phyloP scores from a whole-genome alignment of 202 grass and related monocot genomes.

The Carex sylvatica region DNA sequence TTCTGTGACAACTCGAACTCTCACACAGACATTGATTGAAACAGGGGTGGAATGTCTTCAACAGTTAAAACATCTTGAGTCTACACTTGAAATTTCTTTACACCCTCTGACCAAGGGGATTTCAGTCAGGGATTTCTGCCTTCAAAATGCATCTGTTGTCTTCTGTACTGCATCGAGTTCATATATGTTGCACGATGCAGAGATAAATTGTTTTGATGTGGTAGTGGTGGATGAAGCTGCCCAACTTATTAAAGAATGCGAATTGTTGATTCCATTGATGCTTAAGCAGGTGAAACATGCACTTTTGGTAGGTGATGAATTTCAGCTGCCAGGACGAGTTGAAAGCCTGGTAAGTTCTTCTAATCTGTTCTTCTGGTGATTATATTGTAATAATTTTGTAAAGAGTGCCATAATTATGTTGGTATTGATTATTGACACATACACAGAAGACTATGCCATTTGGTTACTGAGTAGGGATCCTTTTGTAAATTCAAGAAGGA shows the following conservation, averaged over 20 bases:
- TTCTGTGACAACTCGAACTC: background rate
- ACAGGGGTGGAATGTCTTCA: conserved; percentile 36
- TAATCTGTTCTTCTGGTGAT: background rate
- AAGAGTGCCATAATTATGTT: background rate
- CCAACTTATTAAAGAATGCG: conserved; percentile 66
- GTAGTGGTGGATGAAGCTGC: conserved; percentile 80
- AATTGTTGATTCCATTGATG: conserved; percentile 59
- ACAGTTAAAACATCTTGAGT: conserved; percentile 40
- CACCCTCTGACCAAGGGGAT: conserved; percentile 24
- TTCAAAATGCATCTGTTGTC: conserved; percentile 49
- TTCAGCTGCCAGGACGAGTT: conserved; percentile 55
- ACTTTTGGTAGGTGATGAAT: conserved; percentile 73
- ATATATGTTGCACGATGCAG: conserved; percentile 44
- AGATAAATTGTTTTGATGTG: conserved; percentile 42
- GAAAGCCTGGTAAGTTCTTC: conserved; percentile 53
- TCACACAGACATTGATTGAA: conserved; percentile 28
- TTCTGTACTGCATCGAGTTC: conserved; percentile 75
- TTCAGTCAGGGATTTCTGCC: conserved; percentile 49
- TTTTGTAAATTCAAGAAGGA: too few relatives aligned
- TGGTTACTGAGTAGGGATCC: too few relatives aligned
- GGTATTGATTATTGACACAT: background rate
- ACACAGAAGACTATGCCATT: too few relatives aligned
- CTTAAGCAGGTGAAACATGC: conserved; percentile 47
- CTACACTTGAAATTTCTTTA: conserved; percentile 27
- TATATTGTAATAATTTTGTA: background rate